Evolutionary conservation across 805 yeast species (phyloP).

Genomic region (Saccharomycopsis sp.): DNA sequence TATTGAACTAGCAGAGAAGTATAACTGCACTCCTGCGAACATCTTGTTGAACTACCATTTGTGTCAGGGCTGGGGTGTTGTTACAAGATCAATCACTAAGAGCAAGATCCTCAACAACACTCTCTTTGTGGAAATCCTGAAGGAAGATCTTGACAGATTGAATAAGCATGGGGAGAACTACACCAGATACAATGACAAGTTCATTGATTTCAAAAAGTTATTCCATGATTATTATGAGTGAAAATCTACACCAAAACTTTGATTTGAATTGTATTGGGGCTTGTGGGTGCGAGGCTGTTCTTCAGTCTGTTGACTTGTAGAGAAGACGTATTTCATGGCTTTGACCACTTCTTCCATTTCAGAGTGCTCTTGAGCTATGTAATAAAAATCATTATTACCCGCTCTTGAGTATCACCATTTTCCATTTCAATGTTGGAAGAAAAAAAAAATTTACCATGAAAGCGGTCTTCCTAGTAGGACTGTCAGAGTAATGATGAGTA

Average conservation of each 20-base stretch:
- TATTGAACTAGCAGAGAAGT: conserved; percentile 47
- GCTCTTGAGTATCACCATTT: too few relatives aligned
- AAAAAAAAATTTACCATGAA: too few relatives aligned
- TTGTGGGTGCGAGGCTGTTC: too few relatives aligned
- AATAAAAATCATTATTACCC: too few relatives aligned
- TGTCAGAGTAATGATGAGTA: too few relatives aligned
- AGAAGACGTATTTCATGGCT: too few relatives aligned
- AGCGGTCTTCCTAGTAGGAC: too few relatives aligned
- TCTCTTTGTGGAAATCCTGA: not conserved
- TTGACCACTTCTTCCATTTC: too few relatives aligned
- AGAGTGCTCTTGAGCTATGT: too few relatives aligned
- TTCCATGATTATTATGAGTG: not conserved
- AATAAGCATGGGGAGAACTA: conserved; percentile 2
- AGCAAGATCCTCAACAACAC: conserved; percentile 40
- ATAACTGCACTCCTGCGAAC: conserved; percentile 33
- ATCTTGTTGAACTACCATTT: conserved; percentile 39
- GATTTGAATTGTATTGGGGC: too few relatives aligned
- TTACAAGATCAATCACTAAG: conserved; percentile 68
- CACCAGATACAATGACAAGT: conserved; percentile 6
- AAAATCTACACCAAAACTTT: not conserved
- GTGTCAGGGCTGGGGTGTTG: conserved; percentile 36
- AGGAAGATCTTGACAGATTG: not conserved
- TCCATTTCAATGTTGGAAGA: too few relatives aligned
- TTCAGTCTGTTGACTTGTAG: too few relatives aligned
- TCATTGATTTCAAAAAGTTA: not conserved